Evolutionary conservation across 345 rosid species (phyloP), one percentile per base, ranked within the genome.

Genomic region (Carallia brachiata): DNA sequence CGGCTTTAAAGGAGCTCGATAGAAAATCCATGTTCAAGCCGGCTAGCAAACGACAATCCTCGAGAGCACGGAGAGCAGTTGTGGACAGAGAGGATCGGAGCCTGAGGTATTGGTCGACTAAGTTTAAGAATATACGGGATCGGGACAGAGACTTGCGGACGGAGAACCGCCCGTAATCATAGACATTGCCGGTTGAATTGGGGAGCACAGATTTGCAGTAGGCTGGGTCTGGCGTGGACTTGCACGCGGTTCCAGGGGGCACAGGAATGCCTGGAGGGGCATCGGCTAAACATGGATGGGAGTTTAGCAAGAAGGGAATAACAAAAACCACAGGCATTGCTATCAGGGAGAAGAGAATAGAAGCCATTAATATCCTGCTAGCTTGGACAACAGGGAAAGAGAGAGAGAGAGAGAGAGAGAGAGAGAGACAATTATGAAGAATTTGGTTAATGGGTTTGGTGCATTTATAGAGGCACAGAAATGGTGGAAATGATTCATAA

Each of bases 31-130:
- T 65, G 72, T 87, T 90, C 63, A 84, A 71, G 18, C 37, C 58
- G 15, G 91, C 91, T 4, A 94, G 84, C 7, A 69, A 60, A 6
- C 60, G 74, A 74, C 97, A 94, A 70, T 94, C 98, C 77, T 90
- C 83, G 10, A 94, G 86, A 23, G 97, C 98, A 5, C 89, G 69
- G 65, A 83, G 13, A 1, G 89, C 88, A 17, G 88, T 1, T 16
- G 50, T 36, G 0, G 95, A 80, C 50, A 91, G 55, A 18, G 81
- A 19, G 13, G 79, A 79, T 52, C 71, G 70, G 68, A 72, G 77
- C 19, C 66, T 48, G 4, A 88, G 84, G 71, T 89, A 92, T 30
- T 75, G 79, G 48, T 95, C 81, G 1, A 95, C 79, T 0, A 84
- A 59, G 17, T 61, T 62, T 17, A 84, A 34, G 88, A 89, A 86